A percentile compares a stretch with the other conserved stretches of the same genome.
phyloP scores from a whole-genome alignment of 306 rosid species.

The Corylus heterophylla region DNA sequence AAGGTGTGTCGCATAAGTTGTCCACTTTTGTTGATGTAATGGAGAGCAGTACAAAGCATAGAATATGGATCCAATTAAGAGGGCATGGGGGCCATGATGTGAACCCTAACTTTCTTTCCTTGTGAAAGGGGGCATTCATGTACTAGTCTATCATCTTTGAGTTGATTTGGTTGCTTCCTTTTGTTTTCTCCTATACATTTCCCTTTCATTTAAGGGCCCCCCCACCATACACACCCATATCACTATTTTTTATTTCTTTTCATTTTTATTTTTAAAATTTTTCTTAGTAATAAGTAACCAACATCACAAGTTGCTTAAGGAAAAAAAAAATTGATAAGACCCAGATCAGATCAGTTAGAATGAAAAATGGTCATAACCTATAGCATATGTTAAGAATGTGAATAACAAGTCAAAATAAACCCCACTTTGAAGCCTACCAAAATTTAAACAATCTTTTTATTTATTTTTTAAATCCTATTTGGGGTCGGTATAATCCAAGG shows the following conservation, averaged over 20 bases:
- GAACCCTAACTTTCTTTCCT: constrained; percentile 71
- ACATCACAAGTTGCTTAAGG: too few relatives aligned
- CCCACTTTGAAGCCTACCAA: too few relatives aligned
- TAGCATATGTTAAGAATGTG: too few relatives aligned
- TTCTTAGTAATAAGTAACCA: not conserved
- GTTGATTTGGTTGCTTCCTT: constrained; percentile 70
- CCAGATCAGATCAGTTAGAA: too few relatives aligned
- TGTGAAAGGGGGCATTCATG: constrained; percentile 69
- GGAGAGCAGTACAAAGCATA: constrained; percentile 51
- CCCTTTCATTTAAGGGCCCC: constrained; percentile 44
- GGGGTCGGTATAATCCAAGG: too few relatives aligned
- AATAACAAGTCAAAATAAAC: too few relatives aligned
- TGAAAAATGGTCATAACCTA: too few relatives aligned
- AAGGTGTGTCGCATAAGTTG: constrained; percentile 56
- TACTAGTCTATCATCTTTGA: constrained; percentile 52
- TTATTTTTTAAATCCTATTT: too few relatives aligned
- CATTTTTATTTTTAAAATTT: not conserved
- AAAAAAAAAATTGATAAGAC: too few relatives aligned
- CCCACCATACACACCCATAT: constrained; percentile 32
- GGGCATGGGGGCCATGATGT: constrained; percentile 50
- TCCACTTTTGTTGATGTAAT: constrained; percentile 36
- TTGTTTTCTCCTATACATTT: constrained; percentile 47
- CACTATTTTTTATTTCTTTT: constrained; percentile 7
- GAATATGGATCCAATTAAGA: constrained; percentile 58
- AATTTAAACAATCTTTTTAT: too few relatives aligned